Percentiles rank a stretch among this genome's conserved stretches.
Evolutionary conservation across 441 rosid genomes (phyloP).

Genomic region (Metrosideros polymorpha): DNA sequence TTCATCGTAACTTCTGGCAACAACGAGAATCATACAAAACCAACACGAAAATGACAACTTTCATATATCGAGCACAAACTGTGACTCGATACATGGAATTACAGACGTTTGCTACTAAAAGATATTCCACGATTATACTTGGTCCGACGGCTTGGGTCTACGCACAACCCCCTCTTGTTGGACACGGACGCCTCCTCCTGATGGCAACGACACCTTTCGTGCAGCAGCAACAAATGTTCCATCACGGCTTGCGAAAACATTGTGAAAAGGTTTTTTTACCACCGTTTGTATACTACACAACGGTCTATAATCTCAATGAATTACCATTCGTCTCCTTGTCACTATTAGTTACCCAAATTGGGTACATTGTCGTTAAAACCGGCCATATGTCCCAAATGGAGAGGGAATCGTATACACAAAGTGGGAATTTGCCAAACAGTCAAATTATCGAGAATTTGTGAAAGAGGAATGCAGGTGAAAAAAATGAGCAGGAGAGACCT

Average conservation of each 20-base stretch:
- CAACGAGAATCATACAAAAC: background rate
- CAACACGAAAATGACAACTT: background rate
- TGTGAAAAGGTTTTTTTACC: too few species aligned
- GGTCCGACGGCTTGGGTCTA: rapidly evolving
- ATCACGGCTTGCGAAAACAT: too few species aligned
- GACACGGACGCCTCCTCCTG: too few species aligned
- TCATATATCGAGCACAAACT: background rate
- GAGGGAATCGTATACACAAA: background rate
- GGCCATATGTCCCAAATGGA: background rate
- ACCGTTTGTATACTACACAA: rapidly evolving
- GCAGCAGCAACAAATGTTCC: too few species aligned
- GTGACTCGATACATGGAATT: background rate
- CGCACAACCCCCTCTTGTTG: too few species aligned
- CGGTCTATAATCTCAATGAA: background rate
- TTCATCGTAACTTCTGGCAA: background rate
- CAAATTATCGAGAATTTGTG: background rate
- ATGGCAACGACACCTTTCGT: background rate
- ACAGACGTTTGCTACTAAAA: too few species aligned
- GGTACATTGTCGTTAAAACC: background rate
- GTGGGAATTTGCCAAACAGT: background rate
- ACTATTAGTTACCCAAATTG: background rate
- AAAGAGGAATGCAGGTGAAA: background rate
- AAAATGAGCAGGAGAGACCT: background rate
- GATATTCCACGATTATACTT: background rate
- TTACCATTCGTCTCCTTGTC: background rate